These are phyloP conservation scores for Mycosarcoma mackinlayi DNA, from an alignment of 1,284 basidiomycete species.

Conservation along the genomic window DNA sequence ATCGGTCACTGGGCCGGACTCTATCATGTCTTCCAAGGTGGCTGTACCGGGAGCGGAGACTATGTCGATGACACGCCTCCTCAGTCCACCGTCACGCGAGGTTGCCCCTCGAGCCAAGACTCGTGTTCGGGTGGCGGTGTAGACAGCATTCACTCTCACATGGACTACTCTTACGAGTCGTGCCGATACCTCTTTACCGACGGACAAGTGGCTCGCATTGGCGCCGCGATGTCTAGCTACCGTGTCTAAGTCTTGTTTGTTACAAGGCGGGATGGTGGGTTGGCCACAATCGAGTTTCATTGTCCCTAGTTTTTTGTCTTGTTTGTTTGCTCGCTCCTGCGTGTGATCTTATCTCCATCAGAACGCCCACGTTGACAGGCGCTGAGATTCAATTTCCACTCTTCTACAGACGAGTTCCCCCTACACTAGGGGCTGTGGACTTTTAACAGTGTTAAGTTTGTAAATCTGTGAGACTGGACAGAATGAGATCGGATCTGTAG, in stretches of 20 bases:
- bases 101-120: slow-evolving; percentile 42
- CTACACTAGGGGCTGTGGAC: too few species aligned
- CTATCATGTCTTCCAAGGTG: slow-evolving; percentile 75
- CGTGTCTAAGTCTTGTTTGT: slow-evolving; percentile 14
- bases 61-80: slow-evolving; percentile 72
- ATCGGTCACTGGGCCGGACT: slow-evolving; percentile 70
- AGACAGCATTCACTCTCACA: slow-evolving; percentile 34
- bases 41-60: slow-evolving; percentile 73
- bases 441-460: too few species aligned
- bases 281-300: too few species aligned
- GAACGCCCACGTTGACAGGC: too few species aligned
- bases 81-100: slow-evolving; percentile 33
- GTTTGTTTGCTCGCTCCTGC: too few species aligned
- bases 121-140: slow-evolving; percentile 43
- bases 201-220: slow-evolving; percentile 34
- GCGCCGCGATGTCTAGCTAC: slow-evolving; percentile 32
- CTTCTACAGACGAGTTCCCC: too few species aligned
- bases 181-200: slow-evolving; percentile 28
- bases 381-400: too few species aligned
- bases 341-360: too few species aligned
- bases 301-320: too few species aligned
- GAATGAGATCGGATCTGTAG: too few species aligned
- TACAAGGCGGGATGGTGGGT: too few species aligned
- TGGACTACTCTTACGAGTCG: slow-evolving; percentile 41
- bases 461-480: too few species aligned